Conservation (phyloP, 2,329 filamentous ascomycete species). For the Venturia pyrina region DNA sequence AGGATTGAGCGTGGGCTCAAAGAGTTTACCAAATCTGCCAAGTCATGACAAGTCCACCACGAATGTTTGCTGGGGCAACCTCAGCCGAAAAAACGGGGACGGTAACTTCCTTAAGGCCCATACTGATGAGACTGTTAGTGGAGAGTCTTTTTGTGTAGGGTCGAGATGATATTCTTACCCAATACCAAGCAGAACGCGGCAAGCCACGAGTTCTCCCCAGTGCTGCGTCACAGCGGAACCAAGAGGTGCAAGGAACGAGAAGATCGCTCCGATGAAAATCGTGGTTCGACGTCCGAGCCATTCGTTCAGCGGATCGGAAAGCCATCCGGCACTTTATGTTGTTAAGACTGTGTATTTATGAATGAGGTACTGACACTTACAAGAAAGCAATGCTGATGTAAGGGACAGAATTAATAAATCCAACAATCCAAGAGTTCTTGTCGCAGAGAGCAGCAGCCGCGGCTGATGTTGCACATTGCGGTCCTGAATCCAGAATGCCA, state of each 20-base stretch:
- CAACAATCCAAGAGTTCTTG: slow-evolving; percentile 22
- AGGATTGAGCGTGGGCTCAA: neutral
- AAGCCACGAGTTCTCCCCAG: slow-evolving; percentile 31
- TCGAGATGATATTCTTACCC: slow-evolving; percentile 19
- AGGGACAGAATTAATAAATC: slow-evolving; percentile 18
- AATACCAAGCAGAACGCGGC: slow-evolving; percentile 25
- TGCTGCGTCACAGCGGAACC: slow-evolving; percentile 26
- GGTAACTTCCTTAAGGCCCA: slow-evolving; percentile 36
- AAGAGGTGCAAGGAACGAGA: slow-evolving; percentile 25
- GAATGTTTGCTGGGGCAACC: slow-evolving; percentile 27
- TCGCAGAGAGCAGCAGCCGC: slow-evolving; percentile 10
- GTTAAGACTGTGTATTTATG: neutral
- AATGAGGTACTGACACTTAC: neutral
- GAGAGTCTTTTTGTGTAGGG: neutral
- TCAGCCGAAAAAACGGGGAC: slow-evolving; percentile 34
- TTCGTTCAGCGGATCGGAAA: slow-evolving; percentile 22
- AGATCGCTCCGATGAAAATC: slow-evolving; percentile 22
- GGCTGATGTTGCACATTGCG: slow-evolving; percentile 5
- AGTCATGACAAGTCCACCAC: slow-evolving; percentile 35
- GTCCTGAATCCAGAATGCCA: slow-evolving; percentile 31
- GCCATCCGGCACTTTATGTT: slow-evolving; percentile 17
- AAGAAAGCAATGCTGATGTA: slow-evolving; percentile 17
- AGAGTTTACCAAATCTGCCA: slow-evolving; percentile 25
- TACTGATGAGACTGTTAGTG: slow-evolving; percentile 23
- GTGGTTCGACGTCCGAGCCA: slow-evolving; percentile 22